Base-by-base conservation (phyloP, 192 early-diverging fungal genomes). In the Coemansia sp. region DNA sequence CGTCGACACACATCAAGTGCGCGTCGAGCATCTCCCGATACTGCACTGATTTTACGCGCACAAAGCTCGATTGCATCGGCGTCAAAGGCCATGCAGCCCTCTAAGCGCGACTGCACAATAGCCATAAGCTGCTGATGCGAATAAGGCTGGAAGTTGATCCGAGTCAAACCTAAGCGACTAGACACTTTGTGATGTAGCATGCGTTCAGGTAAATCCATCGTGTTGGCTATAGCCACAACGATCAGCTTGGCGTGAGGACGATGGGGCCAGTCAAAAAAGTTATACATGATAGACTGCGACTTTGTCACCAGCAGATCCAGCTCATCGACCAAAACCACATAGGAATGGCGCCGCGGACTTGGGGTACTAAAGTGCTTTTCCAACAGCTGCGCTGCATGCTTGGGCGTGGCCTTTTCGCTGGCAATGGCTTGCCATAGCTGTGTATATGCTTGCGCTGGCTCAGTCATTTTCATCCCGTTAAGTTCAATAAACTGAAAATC, bases 251-350 rank as follows among this genome's bases (percentile, higher is more conserved):
- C 91, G 57, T 89, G 76, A 8, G 83, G 74, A 19, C 89, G 82
- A 41, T 86, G 89, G 14, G 97, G 94, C 95, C 95, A 99, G 44
- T 97, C 92, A 56, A 99, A 97, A 59, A 99, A 93, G 66, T 97
- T 99, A 76, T 97, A 98, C 81, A 99, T 90, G 41, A 99, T 89
- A 2, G 83, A 82, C 59, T 96, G 94, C 45, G 90, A 91, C 55
- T 89, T 87, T 0, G 93, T 94, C 6, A 96, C 91, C 16, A 99
- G 71, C 10, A 97, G 66, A 68, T 99, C 97, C 38, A 99, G 80
- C 72, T 99, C 97, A 63, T 99, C 97, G 83, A 99, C 89, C 43
- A 99, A 62, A 2, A 98, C 89, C 5, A 99, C 88, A 35, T 57
- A 57, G 0, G 59, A 42, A 38, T 70, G 67, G 12, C 57, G 57